Evolutionary conservation across 768 basidiomycete genomes (phyloP).

Genomic region (Russula olivacea): DNA sequence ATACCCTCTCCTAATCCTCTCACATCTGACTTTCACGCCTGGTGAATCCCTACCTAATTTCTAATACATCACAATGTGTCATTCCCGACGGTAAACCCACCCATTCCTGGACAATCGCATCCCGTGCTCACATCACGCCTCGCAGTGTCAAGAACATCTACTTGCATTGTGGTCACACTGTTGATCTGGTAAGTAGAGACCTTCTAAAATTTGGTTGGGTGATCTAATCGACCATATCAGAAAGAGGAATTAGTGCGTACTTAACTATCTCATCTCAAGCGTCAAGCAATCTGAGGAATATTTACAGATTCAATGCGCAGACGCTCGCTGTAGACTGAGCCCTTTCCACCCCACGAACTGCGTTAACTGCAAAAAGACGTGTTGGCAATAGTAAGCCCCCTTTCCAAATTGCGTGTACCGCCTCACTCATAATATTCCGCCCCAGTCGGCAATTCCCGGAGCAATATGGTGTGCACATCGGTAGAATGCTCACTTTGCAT

Average conservation of each 20-base stretch:
- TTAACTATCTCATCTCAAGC: not conserved
- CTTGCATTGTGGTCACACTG: conserved; percentile 15
- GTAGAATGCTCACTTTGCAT: no score
- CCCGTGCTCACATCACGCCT: not conserved
- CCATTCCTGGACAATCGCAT: not conserved
- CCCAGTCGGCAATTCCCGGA: conserved; percentile 22
- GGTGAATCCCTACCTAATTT: not conserved
- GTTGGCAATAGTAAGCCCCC: conserved; percentile 20
- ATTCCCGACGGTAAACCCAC: conserved; percentile 19
- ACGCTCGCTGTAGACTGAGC: conserved; percentile 19
- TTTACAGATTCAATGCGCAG: conserved; percentile 20
- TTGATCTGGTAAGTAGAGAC: conserved; percentile 16
- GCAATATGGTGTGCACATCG: conserved; percentile 10
- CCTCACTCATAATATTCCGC: not conserved
- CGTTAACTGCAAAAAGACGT: conserved; percentile 21
- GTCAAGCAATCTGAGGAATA: not conserved
- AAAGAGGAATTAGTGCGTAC: conserved; percentile 22
- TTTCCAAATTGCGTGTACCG: not conserved
- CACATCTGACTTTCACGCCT: conserved; percentile 10
- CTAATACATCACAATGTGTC: conserved; percentile 17
- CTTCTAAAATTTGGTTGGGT: not conserved
- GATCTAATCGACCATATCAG: conserved; percentile 4
- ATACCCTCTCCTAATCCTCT: conserved; percentile 6
- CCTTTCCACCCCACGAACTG: conserved; percentile 19
- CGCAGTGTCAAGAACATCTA: conserved; percentile 20